A percentile compares a stretch with the other conserved stretches of the same genome.
Evolutionary conservation across 2,329 filamentous ascomycete species (phyloP).

Genomic region (Aureobasidium sp.): DNA sequence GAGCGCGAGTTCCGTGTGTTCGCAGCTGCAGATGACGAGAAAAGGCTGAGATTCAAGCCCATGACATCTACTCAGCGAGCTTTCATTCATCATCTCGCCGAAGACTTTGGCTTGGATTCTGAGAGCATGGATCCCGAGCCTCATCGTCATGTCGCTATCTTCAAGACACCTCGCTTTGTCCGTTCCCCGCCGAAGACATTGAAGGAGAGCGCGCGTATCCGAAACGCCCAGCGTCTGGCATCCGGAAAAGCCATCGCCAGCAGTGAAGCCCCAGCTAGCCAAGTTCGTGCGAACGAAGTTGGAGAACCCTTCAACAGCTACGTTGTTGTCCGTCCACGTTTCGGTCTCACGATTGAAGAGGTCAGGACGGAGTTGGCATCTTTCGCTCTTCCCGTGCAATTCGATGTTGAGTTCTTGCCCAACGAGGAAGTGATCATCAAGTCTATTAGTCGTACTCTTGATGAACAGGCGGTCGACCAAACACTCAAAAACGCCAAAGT

Average conservation of each 20-base stretch:
- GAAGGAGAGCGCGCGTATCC: constrained; percentile 53
- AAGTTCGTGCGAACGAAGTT: constrained; percentile 30
- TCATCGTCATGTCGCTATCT: constrained; percentile 79
- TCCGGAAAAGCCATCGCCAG: constrained; percentile 25
- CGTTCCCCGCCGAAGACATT: constrained; percentile 71
- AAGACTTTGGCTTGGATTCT: constrained; percentile 83
- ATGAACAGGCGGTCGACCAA: constrained; percentile 21
- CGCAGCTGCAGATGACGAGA: constrained; percentile 59
- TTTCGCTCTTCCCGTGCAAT: constrained; percentile 41
- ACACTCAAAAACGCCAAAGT: constrained; percentile 38
- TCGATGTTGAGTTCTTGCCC: constrained; percentile 61
- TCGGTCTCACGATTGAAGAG: constrained; percentile 70
- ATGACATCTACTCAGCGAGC: constrained; percentile 70
- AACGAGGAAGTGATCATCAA: constrained; percentile 62
- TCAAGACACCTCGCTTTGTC: constrained; percentile 75
- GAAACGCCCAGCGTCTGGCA: constrained; percentile 32
- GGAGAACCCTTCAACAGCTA: constrained; percentile 61
- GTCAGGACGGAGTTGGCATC: constrained; percentile 37
- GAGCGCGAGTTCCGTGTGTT: constrained; percentile 81
- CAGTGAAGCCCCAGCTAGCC: constrained; percentile 30
- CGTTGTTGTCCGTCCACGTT: constrained; percentile 57
- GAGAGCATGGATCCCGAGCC: constrained; percentile 88
- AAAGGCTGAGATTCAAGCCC: constrained; percentile 74
- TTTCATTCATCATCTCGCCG: constrained; percentile 77
- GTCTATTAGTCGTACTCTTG: constrained; percentile 33